phyloP scores from a whole-genome alignment of 495 filamentous ascomycete genomes.

The Neurospora sp. region DNA sequence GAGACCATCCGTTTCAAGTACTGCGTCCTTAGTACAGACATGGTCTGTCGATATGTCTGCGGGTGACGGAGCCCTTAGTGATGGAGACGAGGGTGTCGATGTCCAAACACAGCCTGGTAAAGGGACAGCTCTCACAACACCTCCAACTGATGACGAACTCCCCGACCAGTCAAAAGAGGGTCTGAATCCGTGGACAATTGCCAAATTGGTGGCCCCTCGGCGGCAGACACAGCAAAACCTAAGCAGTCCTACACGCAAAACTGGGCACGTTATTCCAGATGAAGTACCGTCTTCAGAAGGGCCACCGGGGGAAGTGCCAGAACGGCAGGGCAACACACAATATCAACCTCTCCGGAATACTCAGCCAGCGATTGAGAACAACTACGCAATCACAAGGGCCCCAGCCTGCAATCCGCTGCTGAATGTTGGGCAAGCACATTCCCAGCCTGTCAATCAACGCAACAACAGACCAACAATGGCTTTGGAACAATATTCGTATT shows the following conservation, averaged over 20 bases:
- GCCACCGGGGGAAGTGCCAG: background rate
- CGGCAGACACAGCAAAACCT: background rate
- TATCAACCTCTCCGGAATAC: background rate
- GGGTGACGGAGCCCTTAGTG: conserved; percentile 3
- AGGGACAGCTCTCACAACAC: background rate
- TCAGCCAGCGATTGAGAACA: background rate
- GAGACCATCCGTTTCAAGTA: background rate
- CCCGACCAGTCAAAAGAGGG: conserved; percentile 3
- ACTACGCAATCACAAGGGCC: background rate
- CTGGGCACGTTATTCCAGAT: background rate
- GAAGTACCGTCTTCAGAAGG: background rate
- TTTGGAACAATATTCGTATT: background rate
- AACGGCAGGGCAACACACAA: background rate
- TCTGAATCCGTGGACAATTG: conserved; percentile 21
- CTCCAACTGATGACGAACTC: background rate
- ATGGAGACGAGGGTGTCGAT: conserved; percentile 2
- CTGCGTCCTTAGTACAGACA: background rate
- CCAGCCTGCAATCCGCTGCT: background rate
- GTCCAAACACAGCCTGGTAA: background rate
- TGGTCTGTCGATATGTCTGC: conserved; percentile 16
- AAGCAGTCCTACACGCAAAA: background rate
- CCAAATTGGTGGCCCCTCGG: background rate
- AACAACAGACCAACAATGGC: background rate
- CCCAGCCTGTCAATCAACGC: background rate
- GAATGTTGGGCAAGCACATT: background rate